Base-by-base conservation (phyloP, 2,329 filamentous ascomycete genomes). In the Leptographium lundbergii region DNA sequence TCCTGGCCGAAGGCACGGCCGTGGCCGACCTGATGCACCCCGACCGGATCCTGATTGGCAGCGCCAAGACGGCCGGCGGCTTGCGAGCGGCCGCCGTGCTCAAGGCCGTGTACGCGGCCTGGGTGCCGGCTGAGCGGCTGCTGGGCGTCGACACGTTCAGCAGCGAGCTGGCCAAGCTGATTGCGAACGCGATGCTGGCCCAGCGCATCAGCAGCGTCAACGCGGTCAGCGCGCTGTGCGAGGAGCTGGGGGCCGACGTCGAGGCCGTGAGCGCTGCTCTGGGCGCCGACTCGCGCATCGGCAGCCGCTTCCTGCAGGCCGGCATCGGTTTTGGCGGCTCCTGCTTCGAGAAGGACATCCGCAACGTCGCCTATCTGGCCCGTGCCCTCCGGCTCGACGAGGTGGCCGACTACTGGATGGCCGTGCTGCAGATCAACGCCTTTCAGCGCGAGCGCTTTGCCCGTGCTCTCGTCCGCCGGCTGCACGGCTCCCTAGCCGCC, bases 191-290 rank as follows among this genome's bases (percentile, higher is more conserved):
- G 24, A 58, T 58, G 57, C 36, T 58, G 48, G 57, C 57, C 6
- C 57, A 58, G 57, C 57, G 57, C 48, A 54, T 58, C 57, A 58
- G 57, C 57, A 58, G 57, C 36, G 54, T 58, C 50, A 63, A 58
- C 25, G 50, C 48, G 10, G 57, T 58, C 32, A 58, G 57, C 50
- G 50, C 50, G 32, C 32, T 34, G 6, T 34, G 32, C 32, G 32
- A 34, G 32, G 32, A 34, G 32, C 32, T 34, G 32, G 32, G 32
- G 2, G 32, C 32, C 9, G 32, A 34, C 32, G 32, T 34, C 32
- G 32, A 34, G 32, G 32, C 32, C 32, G 32, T 34, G 32, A 34
- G 32, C 32, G 10, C 2, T 9, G 32, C 32, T 34, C 9, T 34
- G 32, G 57, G 57, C 24, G 57, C 57, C 22, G 57, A 58, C 50